Percentiles rank a stretch among this genome's conserved stretches.
phyloP scores from a whole-genome alignment of 768 basidiomycete genomes.

The Sporobolomyces phaffii region DNA sequence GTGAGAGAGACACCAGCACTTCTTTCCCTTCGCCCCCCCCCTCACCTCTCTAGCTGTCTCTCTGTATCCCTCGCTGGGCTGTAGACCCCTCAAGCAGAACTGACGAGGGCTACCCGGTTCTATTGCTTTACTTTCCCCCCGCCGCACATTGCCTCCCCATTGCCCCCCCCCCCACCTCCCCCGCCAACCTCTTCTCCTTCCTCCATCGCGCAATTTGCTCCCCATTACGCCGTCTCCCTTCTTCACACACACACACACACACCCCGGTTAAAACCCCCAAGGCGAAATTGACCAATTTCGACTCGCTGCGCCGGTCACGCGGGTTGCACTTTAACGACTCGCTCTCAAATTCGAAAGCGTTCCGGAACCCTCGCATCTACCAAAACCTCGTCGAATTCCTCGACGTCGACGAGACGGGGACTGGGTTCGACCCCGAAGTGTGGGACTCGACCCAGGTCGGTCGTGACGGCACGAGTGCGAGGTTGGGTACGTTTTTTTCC shows the following conservation, averaged over 20 bases:
- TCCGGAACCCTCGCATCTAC: constrained; percentile 95
- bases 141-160: too few species aligned
- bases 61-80: neutral
- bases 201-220: too few species aligned
- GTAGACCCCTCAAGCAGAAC: too few species aligned
- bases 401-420: constrained; percentile 78
- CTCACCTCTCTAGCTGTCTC: neutral
- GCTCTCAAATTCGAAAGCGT: constrained; percentile 82
- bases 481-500: constrained; percentile 59
- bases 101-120: too few species aligned
- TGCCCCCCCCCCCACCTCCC: too few species aligned
- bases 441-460: constrained; percentile 67
- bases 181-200: too few species aligned
- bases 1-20: constrained; percentile 53
- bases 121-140: too few species aligned
- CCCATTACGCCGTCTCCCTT: too few species aligned
- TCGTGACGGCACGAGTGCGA: constrained; percentile 68
- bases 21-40: neutral
- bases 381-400: constrained; percentile 91
- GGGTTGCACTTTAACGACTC: constrained; percentile 93
- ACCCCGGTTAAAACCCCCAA: too few species aligned
- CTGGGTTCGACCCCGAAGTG: constrained; percentile 65
- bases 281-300: constrained; percentile 77
- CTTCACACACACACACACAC: too few species aligned
- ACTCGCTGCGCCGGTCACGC: constrained; percentile 58